A percentile compares a stretch with the other conserved stretches of the same genome.
Conservation (phyloP, 495 filamentous ascomycete genomes). For the Penicillium canariense region DNA sequence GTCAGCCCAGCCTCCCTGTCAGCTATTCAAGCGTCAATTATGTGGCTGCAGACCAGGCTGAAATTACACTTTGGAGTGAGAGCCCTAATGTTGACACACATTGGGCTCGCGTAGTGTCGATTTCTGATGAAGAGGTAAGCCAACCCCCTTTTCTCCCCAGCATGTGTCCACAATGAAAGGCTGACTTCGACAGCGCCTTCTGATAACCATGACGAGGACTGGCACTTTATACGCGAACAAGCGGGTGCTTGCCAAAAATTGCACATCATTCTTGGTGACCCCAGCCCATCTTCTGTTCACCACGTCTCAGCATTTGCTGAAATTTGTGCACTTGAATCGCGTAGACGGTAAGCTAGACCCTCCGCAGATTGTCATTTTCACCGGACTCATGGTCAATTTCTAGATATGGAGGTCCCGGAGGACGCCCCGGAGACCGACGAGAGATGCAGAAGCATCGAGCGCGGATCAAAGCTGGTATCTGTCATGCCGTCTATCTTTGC, state of each 20-base stretch:
- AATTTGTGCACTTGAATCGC: constrained; percentile 80
- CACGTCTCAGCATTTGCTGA: constrained; percentile 84
- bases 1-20: constrained; percentile 23
- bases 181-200: constrained; percentile 34
- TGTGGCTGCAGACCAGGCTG: constrained; percentile 15
- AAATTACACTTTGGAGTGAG: constrained; percentile 28
- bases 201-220: constrained; percentile 58
- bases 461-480: constrained; percentile 80
- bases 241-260: constrained; percentile 70
- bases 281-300: constrained; percentile 85
- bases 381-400: constrained; percentile 1
- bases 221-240: constrained; percentile 80
- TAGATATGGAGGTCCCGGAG: constrained; percentile 74
- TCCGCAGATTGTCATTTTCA: not conserved
- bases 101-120: constrained; percentile 38
- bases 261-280: constrained; percentile 86
- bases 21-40: constrained; percentile 32
- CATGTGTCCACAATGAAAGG: not conserved
- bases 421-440: constrained; percentile 93
- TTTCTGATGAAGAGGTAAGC: constrained; percentile 41
- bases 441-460: constrained; percentile 86
- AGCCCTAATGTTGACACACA: constrained; percentile 39
- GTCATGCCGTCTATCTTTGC: constrained; percentile 85
- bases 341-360: constrained; percentile 55
- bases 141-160: not conserved